phyloP scores from a whole-genome alignment of 306 rosid genomes.

The Acmispon strigosus region DNA sequence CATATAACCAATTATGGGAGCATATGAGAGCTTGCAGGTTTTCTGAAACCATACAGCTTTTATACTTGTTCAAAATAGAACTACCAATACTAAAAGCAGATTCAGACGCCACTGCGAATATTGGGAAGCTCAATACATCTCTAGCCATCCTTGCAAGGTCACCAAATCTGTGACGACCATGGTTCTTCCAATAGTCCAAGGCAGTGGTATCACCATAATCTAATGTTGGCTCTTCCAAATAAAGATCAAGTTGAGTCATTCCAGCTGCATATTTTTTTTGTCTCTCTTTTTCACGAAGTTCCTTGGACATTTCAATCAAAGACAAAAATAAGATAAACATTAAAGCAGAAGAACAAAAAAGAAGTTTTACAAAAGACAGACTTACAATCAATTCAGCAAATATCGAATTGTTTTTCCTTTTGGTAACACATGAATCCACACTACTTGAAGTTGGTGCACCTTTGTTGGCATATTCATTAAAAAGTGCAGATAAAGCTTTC shows the following conservation, averaged over 20 bases:
- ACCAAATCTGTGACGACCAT: neutral
- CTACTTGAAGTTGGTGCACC: neutral
- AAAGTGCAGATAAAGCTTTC: slow-evolving; percentile 1
- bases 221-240: slow-evolving; percentile 5
- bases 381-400: neutral
- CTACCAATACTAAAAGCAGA: neutral
- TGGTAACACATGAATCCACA: too few relatives aligned
- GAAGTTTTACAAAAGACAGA: neutral
- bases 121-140: slow-evolving; percentile 11
- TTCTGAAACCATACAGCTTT: neutral
- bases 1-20: slow-evolving; percentile 9
- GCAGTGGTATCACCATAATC: neutral
- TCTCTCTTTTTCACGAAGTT: neutral
- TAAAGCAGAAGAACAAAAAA: neutral
- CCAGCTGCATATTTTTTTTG: neutral
- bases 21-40: slow-evolving; percentile 12
- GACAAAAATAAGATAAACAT: neutral
- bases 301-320: neutral
- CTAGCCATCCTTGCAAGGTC: slow-evolving; percentile 4
- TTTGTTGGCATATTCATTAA: slow-evolving; percentile 5
- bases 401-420: too few relatives aligned
- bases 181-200: neutral
- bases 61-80: neutral
- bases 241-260: slow-evolving; percentile 13
- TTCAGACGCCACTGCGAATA: neutral